Evolutionary conservation across 164 flowering plant genomes (phyloP), one percentile per base, ranked within the genome.

Genomic region (Liquidambar formosana): DNA sequence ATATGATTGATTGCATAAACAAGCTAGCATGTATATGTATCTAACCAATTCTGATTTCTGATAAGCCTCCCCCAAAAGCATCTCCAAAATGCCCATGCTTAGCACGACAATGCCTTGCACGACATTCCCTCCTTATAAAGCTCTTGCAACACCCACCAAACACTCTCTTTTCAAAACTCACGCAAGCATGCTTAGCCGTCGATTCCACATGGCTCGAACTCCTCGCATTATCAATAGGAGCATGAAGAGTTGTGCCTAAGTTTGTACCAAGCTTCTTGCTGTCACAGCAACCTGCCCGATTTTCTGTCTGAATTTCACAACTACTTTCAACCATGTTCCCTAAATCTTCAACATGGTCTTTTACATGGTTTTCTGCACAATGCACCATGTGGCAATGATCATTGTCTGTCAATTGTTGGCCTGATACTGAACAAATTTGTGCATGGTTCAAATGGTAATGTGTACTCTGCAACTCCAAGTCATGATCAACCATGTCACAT

Each of bases 101-200:
- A 18, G n/a, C n/a, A n/a, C 71, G 43, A 22, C 88, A 80, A 49
- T 88, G 81, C n/a, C n/a, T n/a, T n/a, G n/a, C n/a, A n/a, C n/a
- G n/a, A n/a, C n/a, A n/a, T n/a, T n/a, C n/a, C 75, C 84, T 85
- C 73, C 75, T 83, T 67, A 79, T 74, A 57, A 73, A 84, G 76
- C 88, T 86, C 79, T 71, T 79, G 75, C 89, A 85, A 56, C 91
- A 86, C 10, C 83, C 85, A 58, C 81, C 79, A 23, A 70, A 59
- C 65, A 79, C 86, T 67, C 84, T 79, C 69, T 57, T 79, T 73
- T 76, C 81, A 66, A 84, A 71, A 57, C 77, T 65, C 22, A 16
- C 49, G 63, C 82, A 73, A 0, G 48, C 75, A 68, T 51, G 67
- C 28, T 1, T 16, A 14, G 49, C 54, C 0, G 11, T 13, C 11